Evolutionary conservation across 192 early-diverging fungal genomes (phyloP).

Genomic region (Spizellomyces sp.): DNA sequence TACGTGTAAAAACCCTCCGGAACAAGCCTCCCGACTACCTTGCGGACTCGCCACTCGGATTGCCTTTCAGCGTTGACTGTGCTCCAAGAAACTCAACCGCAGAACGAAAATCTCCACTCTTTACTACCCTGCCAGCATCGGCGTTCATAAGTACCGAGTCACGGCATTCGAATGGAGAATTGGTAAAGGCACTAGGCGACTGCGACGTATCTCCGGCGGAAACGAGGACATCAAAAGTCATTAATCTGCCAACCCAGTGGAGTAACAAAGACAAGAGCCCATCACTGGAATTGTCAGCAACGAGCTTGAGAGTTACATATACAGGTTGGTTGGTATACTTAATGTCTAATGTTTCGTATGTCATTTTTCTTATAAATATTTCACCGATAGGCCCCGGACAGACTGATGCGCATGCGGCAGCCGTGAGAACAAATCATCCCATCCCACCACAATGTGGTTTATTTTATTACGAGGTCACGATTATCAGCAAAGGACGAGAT

Average conservation of each 20-base stretch:
- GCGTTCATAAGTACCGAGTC: slow-evolving; percentile 13
- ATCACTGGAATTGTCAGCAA: slow-evolving; percentile 46
- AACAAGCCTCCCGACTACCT: slow-evolving; percentile 29
- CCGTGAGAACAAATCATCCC: slow-evolving; percentile 75
- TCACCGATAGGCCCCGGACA: slow-evolving; percentile 43
- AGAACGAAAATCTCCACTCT: slow-evolving; percentile 18
- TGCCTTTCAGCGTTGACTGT: background rate
- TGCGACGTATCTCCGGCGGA: background rate
- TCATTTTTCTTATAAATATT: background rate
- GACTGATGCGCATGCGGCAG: slow-evolving; percentile 77
- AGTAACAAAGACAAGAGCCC: slow-evolving; percentile 61
- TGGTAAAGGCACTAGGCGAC: background rate
- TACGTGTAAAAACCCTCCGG: slow-evolving; percentile 14
- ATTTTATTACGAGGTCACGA: slow-evolving; percentile 88
- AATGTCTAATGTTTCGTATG: background rate
- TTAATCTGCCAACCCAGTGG: slow-evolving; percentile 57
- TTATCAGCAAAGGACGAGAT: slow-evolving; percentile 84
- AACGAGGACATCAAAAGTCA: background rate
- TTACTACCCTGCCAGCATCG: slow-evolving; percentile 10
- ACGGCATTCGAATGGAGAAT: background rate
- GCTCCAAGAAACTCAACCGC: background rate
- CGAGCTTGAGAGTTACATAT: slow-evolving; percentile 52
- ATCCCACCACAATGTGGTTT: slow-evolving; percentile 86
- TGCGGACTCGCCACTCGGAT: slow-evolving; percentile 5
- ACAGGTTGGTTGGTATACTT: slow-evolving; percentile 38